Conservation (phyloP, 257 asterid genomes). For the Capsicum pubescens region DNA sequence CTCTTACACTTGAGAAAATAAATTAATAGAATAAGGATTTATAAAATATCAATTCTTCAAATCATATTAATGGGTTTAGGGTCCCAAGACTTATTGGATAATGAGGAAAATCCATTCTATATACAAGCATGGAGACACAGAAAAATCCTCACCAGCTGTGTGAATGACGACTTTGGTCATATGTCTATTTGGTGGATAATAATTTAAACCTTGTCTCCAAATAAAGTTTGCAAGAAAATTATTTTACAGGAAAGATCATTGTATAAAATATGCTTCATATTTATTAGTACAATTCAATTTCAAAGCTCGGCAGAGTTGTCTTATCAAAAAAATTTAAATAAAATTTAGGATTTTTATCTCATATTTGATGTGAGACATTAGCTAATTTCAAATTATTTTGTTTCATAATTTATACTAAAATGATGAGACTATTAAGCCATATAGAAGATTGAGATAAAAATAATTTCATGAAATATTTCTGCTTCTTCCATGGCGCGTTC, state of each 20-base stretch:
- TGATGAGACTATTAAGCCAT: no score
- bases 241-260: neutral
- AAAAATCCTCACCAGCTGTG: neutral
- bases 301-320: neutral
- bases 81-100: slow-evolving; percentile 5
- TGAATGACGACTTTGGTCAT: slow-evolving; percentile 19
- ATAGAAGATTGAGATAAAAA: no score
- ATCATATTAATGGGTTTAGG: neutral
- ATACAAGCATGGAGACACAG: neutral
- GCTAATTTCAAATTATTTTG: no score
- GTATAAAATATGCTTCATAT: neutral
- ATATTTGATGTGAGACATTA: no score
- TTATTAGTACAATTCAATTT: neutral
- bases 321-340: neutral
- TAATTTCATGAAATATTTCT: no score
- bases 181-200: neutral
- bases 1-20: neutral
- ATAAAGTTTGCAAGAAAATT: neutral
- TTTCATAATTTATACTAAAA: no score
- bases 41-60: neutral
- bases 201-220: slow-evolving; percentile 11
- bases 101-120: neutral
- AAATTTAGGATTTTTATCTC: no score
- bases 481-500: no score
- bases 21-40: neutral